Conservation (phyloP, 1,284 basidiomycete genomes). For the Ustilago shanxiensis region DNA sequence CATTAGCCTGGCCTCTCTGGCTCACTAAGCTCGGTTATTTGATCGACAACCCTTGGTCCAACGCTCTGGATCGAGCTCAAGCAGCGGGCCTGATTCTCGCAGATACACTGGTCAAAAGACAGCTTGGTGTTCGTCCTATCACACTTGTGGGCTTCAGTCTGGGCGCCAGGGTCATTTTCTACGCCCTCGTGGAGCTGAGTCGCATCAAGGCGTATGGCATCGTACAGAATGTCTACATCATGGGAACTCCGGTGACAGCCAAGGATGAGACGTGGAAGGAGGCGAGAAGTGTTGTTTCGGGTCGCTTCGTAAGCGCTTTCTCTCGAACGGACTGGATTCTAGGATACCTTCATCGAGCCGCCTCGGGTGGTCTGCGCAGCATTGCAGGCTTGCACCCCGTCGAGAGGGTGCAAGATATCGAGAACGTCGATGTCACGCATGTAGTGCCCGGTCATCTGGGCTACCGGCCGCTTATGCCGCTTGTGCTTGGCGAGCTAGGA, state of each 20-base stretch:
- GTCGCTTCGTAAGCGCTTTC: slow-evolving; percentile 69
- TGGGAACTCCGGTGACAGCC: slow-evolving; percentile 67
- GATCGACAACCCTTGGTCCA: slow-evolving; percentile 70
- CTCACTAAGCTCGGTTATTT: slow-evolving; percentile 68
- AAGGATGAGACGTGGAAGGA: slow-evolving; percentile 65
- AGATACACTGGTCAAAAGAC: slow-evolving; percentile 63
- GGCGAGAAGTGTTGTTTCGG: slow-evolving; percentile 63
- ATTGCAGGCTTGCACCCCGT: slow-evolving; percentile 69
- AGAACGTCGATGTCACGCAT: slow-evolving; percentile 69
- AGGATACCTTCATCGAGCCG: slow-evolving; percentile 67
- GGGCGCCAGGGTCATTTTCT: slow-evolving; percentile 68
- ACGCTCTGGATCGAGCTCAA: slow-evolving; percentile 65
- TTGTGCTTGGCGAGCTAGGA: slow-evolving; percentile 67
- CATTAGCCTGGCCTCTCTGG: slow-evolving; percentile 69
- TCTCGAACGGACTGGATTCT: slow-evolving; percentile 69
- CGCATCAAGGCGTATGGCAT: slow-evolving; percentile 67
- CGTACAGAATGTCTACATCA: slow-evolving; percentile 69
- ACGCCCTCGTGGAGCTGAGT: slow-evolving; percentile 64
- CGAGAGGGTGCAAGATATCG: slow-evolving; percentile 64
- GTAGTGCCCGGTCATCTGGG: slow-evolving; percentile 67
- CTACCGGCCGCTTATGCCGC: slow-evolving; percentile 67
- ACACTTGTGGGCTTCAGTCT: slow-evolving; percentile 69
- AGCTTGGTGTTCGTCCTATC: slow-evolving; percentile 69
- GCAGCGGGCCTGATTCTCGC: slow-evolving; percentile 68
- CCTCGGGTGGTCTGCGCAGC: slow-evolving; percentile 66